Base-by-base conservation (phyloP, 208 protist species). In the Leishmania lainsoni region DNA sequence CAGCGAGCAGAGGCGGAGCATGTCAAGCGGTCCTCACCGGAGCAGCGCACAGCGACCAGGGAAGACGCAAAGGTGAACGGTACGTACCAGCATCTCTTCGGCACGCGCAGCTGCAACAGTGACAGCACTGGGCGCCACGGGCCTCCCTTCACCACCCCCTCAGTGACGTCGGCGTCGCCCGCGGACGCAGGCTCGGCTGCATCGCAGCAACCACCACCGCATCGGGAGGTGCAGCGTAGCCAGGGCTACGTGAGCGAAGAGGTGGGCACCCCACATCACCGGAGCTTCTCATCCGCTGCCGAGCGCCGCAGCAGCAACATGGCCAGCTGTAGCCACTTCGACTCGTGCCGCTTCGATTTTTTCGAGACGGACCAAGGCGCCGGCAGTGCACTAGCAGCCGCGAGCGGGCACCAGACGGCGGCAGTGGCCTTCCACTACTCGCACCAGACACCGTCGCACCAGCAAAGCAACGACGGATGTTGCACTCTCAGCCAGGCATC, bases 11-110 rank as follows among this genome's bases (percentile, higher is more conserved):
- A 29, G 58, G 76, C 52, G 69, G 52, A 75, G 45, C 48, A 81
- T 52, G 29, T 74, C 32, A 76, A 85, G 70, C 76, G 32, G 49
- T 56, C 76, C 69, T 81, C 84, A 35, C 65, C 68, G 63, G 81
- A 84, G 80, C 77, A 79, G 42, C 81, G 58, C 51, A 71, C 81
- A 56, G 49, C 8, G 71, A 75, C 39, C 4, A 59, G 54, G 22
- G 63, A 45, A 72, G 52, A 52, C 1, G 73, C 63, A n/a, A 58
- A 54, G 59, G 35, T 59, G 29, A 52, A 73, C 10, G 61, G 59
- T 17, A 51, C 49, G 16, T 75, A 77, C 29, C 39, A 73, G n/a
- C 29, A 63, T 16, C 73, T 48, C 20, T 39, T 71, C 35, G 70
- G 78, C 59, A 8, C 56, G 35, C 32, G 72, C 59, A 58, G 73